Evolutionary conservation across 768 basidiomycete species (phyloP).

Genomic region (Rubroboletus pulcherrimus): DNA sequence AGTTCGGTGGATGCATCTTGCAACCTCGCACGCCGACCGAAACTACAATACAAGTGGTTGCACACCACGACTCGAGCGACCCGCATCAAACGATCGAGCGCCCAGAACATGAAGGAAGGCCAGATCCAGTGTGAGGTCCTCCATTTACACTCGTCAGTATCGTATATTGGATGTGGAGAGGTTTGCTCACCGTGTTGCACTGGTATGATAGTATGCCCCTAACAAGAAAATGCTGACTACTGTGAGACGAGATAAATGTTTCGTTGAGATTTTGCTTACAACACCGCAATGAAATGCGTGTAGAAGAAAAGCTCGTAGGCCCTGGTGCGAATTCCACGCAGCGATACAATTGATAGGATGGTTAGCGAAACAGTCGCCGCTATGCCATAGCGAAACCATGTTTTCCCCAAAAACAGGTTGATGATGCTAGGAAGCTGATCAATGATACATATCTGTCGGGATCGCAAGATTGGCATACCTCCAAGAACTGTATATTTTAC

Average conservation of each 20-base stretch:
- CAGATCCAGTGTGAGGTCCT: slow-evolving; percentile 29
- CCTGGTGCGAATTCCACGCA: slow-evolving; percentile 44
- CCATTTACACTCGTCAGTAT: not conserved
- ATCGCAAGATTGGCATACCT: slow-evolving; percentile 2
- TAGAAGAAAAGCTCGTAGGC: slow-evolving; percentile 53
- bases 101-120: slow-evolving; percentile 31
- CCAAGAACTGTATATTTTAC: slow-evolving; percentile 1
- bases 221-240: slow-evolving; percentile 33
- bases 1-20: slow-evolving; percentile 41
- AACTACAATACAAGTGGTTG: slow-evolving; percentile 41
- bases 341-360: slow-evolving; percentile 43
- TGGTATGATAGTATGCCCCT: slow-evolving; percentile 41
- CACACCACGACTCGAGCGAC: slow-evolving; percentile 39
- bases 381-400: slow-evolving; percentile 33
- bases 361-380: slow-evolving; percentile 38
- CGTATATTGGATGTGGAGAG: not conserved
- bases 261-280: slow-evolving; percentile 29
- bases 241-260: slow-evolving; percentile 1
- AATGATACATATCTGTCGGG: not conserved
- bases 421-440: not conserved
- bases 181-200: slow-evolving; percentile 9
- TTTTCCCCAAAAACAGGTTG: not conserved
- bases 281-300: slow-evolving; percentile 41
- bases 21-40: slow-evolving; percentile 19
- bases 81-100: slow-evolving; percentile 50